Base-by-base conservation (phyloP, 345 rosid genomes). In the Aegle marmelos region DNA sequence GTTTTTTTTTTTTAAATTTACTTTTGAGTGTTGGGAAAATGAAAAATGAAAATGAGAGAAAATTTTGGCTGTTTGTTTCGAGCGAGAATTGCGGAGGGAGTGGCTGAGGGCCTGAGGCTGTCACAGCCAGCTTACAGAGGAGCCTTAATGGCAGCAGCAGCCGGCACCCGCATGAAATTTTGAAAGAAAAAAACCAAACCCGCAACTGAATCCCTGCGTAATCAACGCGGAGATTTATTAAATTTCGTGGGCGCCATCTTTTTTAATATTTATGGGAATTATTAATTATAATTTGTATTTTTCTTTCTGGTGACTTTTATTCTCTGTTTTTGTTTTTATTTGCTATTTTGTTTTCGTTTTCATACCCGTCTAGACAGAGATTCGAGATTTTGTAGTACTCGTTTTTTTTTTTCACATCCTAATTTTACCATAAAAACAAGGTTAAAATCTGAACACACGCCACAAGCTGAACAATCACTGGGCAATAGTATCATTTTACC, bases 31-130 rank as follows among this genome's bases (percentile, higher is more conserved):
- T 3, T 45, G 50, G 57, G 5, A 53, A 53, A 16, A 16, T 50
- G 56, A 16, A 16, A 50, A 50, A 50, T 53, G 22, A 53, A 53
- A 53, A 53, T 1, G 21, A 53, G 22, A 53, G 22, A 17, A 53
- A 7, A 34, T 34, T 8, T 61, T 45, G 68, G 57, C 50, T 53
- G n/a, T 17, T 39, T 61, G 59, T 28, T 63, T 54, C 10, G 4
- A 33, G 79, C 85, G 78, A 33, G 14, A 28, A 73, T 83, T 74
- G 59, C 83, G 83, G 83, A 76, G 30, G 73, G 19, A 17, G 17
- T 45, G 50, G 50, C 50, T 45, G 50, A 45, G 17, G 16, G 1
- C 16, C 50, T 45, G 50, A 45, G 50, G 50, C 50, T 45, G 50
- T 11, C 14, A 45, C 50, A 45, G 50, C 17, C 11, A 45, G n/a